Conservation (phyloP, 2,329 filamentous ascomycete genomes). For the Ophiostoma triangulosporum region DNA sequence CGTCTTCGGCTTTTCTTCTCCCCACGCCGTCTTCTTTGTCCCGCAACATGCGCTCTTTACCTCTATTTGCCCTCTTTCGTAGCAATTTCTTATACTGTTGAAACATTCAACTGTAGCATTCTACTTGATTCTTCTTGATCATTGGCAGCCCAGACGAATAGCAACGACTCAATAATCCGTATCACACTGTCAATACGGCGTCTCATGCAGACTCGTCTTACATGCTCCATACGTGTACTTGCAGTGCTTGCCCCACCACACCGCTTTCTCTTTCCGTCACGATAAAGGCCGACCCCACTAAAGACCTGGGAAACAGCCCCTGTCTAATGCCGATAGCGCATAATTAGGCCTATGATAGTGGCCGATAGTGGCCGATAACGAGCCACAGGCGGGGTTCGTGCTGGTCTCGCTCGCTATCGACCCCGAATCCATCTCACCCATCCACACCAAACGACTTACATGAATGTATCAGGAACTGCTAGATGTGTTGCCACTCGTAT, state of each 20-base stretch:
- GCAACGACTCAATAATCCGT: too few relatives aligned
- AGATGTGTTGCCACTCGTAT: too few relatives aligned
- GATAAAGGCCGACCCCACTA: neutral
- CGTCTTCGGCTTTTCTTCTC: neutral
- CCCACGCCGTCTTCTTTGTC: neutral
- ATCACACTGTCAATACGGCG: too few relatives aligned
- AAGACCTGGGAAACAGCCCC: neutral
- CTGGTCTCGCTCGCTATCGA: too few relatives aligned
- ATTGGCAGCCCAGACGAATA: too few relatives aligned
- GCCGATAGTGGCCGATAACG: neutral
- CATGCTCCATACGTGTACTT: neutral
- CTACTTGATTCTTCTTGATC: too few relatives aligned
- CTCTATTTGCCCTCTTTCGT: neutral
- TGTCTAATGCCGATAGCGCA: neutral
- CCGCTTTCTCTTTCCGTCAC: conserved; percentile 8
- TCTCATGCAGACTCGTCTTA: neutral
- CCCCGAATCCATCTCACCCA: too few relatives aligned
- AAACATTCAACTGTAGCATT: neutral
- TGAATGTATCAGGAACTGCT: too few relatives aligned
- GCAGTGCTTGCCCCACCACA: conserved; percentile 1
- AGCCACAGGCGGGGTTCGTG: neutral
- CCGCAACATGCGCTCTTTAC: too few relatives aligned
- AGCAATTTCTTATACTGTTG: too few relatives aligned
- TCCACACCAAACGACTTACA: too few relatives aligned
- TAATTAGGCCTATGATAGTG: neutral